Evolutionary conservation across 148 eudicot species (phyloP).

Genomic region (Vaccinium darrowii): DNA sequence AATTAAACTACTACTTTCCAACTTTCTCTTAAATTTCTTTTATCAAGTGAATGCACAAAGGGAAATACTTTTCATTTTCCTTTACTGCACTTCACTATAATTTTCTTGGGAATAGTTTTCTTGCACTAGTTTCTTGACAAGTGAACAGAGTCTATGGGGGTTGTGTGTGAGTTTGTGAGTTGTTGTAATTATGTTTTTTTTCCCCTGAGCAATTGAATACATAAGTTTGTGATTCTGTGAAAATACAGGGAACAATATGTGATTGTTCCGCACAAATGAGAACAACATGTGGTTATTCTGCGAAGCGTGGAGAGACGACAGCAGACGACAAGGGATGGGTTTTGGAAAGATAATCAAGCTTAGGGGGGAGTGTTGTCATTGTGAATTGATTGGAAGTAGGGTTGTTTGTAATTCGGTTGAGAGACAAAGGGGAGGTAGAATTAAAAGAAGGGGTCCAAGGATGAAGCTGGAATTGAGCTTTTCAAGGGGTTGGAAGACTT

Average conservation of each 20-base stretch:
- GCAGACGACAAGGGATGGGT: background rate
- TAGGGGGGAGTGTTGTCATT: background rate
- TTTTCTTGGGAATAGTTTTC: too few species aligned
- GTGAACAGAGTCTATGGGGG: background rate
- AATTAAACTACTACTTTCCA: too few species aligned
- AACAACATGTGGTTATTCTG: background rate
- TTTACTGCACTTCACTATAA: too few species aligned
- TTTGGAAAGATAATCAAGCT: background rate
- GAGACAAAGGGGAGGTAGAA: background rate
- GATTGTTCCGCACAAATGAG: conserved; percentile 1
- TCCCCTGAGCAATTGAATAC: background rate
- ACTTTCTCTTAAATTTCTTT: too few species aligned
- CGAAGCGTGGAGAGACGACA: background rate
- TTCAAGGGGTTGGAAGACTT: too few species aligned
- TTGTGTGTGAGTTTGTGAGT: background rate
- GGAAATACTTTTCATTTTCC: too few species aligned
- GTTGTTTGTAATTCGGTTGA: background rate
- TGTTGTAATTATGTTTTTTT: background rate
- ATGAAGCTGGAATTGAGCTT: too few species aligned
- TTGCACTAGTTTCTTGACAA: too few species aligned
- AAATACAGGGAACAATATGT: background rate
- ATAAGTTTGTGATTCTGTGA: background rate
- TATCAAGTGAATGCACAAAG: too few species aligned
- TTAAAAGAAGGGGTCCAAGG: too few species aligned
- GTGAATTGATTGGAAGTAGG: background rate